Conservation (phyloP, 495 filamentous ascomycete species). For the Penicillium paradoxum region DNA sequence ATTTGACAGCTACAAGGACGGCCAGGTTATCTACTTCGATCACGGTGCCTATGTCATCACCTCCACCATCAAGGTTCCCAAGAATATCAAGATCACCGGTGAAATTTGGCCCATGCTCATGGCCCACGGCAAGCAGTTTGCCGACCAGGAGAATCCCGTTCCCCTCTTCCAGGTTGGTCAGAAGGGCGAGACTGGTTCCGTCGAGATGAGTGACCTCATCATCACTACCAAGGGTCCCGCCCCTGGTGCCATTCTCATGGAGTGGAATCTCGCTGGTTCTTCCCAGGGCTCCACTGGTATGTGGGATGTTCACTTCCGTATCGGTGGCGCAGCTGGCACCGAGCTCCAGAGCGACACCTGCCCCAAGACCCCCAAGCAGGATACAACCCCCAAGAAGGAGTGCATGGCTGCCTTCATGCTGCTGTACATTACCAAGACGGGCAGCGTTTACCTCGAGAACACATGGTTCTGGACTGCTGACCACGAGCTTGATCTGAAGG, state of each 20-base stretch:
- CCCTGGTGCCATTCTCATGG: slow-evolving; percentile 81
- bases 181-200: slow-evolving; percentile 67
- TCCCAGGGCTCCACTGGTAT: slow-evolving; percentile 68
- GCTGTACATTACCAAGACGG: slow-evolving; percentile 68
- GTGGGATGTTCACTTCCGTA: slow-evolving; percentile 90
- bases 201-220: slow-evolving; percentile 79
- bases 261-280: slow-evolving; percentile 78
- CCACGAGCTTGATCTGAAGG: slow-evolving; percentile 76
- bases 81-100: slow-evolving; percentile 64
- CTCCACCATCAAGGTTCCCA: slow-evolving; percentile 75
- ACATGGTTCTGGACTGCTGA: slow-evolving; percentile 95
- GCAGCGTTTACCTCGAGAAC: slow-evolving; percentile 81
- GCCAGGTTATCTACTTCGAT: slow-evolving; percentile 82
- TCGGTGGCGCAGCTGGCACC: slow-evolving; percentile 77
- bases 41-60: slow-evolving; percentile 85
- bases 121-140: slow-evolving; percentile 68
- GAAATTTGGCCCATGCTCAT: slow-evolving; percentile 90
- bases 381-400: slow-evolving; percentile 46
- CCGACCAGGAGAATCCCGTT: slow-evolving; percentile 61
- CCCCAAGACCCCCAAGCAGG: slow-evolving; percentile 53
- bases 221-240: slow-evolving; percentile 58
- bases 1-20: slow-evolving; percentile 53
- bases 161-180: slow-evolving; percentile 66
- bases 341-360: slow-evolving; percentile 72
- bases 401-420: slow-evolving; percentile 78